Conservation (phyloP, 306 rosid species). For the Pueraria montana region DNA sequence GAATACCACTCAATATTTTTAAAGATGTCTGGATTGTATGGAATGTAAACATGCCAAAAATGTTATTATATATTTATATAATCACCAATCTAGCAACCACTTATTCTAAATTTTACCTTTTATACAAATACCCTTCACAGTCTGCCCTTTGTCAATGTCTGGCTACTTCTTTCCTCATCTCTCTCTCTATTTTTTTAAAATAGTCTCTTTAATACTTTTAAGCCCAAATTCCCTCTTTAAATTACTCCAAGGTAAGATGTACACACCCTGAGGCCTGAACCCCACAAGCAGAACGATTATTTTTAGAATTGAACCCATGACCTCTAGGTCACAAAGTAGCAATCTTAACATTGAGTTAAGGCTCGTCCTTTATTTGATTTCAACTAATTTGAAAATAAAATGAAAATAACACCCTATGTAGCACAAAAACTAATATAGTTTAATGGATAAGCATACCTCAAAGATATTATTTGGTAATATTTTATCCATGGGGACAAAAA, state of each 20-base stretch:
- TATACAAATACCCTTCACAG: not conserved
- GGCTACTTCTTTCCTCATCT: not conserved
- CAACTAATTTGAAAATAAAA: not conserved
- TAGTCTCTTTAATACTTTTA: slow-evolving; percentile 14
- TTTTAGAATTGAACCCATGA: not conserved
- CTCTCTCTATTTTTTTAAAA: not conserved
- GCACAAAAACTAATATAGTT: not conserved
- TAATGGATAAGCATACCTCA: slow-evolving; percentile 66
- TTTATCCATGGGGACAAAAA: slow-evolving; percentile 52
- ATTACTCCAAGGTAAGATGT: slow-evolving; percentile 1
- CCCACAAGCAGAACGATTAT: not conserved
- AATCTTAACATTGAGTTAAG: not conserved
- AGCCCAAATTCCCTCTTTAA: slow-evolving; percentile 15
- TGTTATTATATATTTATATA: not conserved
- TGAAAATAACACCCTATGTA: not conserved
- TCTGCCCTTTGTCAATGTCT: not conserved
- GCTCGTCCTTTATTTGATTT: not conserved
- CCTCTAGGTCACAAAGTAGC: not conserved
- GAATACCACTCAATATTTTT: not conserved
- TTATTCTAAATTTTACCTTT: not conserved
- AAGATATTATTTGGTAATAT: slow-evolving; percentile 51
- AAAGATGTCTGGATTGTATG: not conserved
- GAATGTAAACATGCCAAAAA: not conserved
- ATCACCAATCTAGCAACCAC: slow-evolving; percentile 23
- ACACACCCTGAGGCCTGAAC: not conserved